Percentiles rank a stretch among this genome's conserved stretches.
Evolutionary conservation across 2,329 filamentous ascomycete species (phyloP).

Genomic region (Fusarium luffae): DNA sequence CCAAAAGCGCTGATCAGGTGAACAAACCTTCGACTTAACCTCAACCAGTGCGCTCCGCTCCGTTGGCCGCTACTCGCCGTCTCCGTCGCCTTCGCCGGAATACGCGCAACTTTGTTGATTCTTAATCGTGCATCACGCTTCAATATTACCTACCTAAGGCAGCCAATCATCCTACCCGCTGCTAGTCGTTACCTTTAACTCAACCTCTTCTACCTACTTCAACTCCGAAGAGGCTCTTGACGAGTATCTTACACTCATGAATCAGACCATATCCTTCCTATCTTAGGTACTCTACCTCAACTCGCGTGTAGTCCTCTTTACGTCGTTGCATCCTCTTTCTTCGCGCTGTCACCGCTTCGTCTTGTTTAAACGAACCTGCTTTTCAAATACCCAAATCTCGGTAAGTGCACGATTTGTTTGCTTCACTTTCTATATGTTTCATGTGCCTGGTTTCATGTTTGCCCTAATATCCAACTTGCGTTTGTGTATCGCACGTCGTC

Average conservation of each 20-base stretch:
- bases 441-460: constrained; percentile 15
- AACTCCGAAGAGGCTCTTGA: constrained; percentile 15
- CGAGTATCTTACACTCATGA: background rate
- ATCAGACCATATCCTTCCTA: constrained; percentile 1
- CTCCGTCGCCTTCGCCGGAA: constrained; percentile 37
- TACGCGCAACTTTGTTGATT: constrained; percentile 17
- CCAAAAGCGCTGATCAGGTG: constrained; percentile 21
- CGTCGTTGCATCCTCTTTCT: constrained; percentile 1
- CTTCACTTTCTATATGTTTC: constrained; percentile 22
- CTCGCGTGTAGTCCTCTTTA: constrained; percentile 5
- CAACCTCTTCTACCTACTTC: constrained; percentile 13
- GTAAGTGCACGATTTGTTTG: constrained; percentile 32
- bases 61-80: constrained; percentile 33
- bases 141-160: constrained; percentile 28
- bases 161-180: constrained; percentile 25
- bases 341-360: background rate
- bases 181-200: constrained; percentile 24
- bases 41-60: constrained; percentile 28
- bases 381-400: constrained; percentile 5
- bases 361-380: background rate
- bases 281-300: background rate
- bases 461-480: background rate
- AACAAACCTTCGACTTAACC: constrained; percentile 27
- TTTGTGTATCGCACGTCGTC: background rate
- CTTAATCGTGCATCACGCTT: constrained; percentile 20